Evolutionary conservation across 345 rosid species (phyloP).

Genomic region (Eucalyptus regnans): DNA sequence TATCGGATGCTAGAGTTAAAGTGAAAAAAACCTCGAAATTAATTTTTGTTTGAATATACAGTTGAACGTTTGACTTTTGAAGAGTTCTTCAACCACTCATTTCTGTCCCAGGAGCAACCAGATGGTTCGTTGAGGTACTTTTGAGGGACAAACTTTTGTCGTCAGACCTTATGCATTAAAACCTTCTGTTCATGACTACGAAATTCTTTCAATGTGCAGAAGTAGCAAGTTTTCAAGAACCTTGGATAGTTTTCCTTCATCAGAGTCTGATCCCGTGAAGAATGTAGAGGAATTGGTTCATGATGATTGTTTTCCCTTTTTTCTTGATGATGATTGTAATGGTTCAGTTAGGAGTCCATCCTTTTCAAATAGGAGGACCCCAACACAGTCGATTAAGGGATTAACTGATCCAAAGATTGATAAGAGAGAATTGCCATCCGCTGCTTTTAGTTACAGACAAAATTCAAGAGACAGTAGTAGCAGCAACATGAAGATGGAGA

Average conservation of each 20-base stretch:
- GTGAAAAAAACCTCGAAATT: background rate
- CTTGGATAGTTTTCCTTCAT: constrained; percentile 29
- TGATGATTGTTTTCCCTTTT: constrained; percentile 80
- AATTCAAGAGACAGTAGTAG: constrained; percentile 24
- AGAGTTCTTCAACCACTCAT: constrained; percentile 92
- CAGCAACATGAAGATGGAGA: constrained; percentile 17
- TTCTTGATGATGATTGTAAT: constrained; percentile 76
- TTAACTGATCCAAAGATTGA: constrained; percentile 26
- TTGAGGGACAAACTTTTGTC: background rate
- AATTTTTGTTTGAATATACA: constrained; percentile 17
- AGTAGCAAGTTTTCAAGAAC: constrained; percentile 25
- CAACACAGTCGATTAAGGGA: constrained; percentile 38
- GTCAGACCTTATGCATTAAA: background rate
- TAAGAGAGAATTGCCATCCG: constrained; percentile 29
- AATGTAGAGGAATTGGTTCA: constrained; percentile 52
- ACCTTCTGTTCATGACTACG: background rate
- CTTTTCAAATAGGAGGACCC: constrained; percentile 24
- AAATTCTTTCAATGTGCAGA: constrained; percentile 21
- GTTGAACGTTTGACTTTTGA: constrained; percentile 95
- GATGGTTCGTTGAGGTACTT: constrained; percentile 51
- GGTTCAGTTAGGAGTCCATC: constrained; percentile 79
- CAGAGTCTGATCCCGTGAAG: constrained; percentile 37
- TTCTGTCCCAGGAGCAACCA: constrained; percentile 36
- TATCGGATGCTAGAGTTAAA: background rate
- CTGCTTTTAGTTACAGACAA: constrained; percentile 15